Percentiles rank a stretch among this genome's conserved stretches.
Evolutionary conservation across 139 green algal genomes (phyloP).

Genomic region (Asterochloris erici): DNA sequence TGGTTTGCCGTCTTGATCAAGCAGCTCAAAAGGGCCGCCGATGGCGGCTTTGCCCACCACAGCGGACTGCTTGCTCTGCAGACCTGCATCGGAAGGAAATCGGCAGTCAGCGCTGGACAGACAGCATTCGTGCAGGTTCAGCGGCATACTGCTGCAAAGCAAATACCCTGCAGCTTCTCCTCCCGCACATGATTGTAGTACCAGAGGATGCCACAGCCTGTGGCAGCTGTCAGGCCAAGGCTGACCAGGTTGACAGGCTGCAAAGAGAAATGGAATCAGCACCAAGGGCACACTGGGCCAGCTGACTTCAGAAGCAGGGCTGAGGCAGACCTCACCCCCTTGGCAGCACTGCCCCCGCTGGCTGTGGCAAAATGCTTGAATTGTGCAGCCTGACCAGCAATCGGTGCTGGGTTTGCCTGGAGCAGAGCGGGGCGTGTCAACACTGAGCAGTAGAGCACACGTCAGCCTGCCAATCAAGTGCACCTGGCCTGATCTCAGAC

Average conservation of each 20-base stretch:
- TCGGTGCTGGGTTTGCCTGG: not conserved
- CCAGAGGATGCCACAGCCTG: conserved; percentile 39
- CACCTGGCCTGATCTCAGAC: no score
- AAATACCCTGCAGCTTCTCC: conserved; percentile 31
- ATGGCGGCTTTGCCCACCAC: conserved; percentile 81
- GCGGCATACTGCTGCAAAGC: not conserved
- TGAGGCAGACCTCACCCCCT: not conserved
- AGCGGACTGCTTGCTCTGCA: conserved; percentile 11
- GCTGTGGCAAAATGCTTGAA: not conserved
- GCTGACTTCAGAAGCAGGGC: not conserved
- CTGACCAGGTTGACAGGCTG: conserved; percentile 50
- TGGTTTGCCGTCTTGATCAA: conserved; percentile 72
- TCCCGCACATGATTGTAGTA: conserved; percentile 37
- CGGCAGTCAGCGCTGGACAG: not conserved
- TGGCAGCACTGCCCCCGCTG: no score
- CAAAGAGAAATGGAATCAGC: not conserved
- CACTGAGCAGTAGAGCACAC: no score
- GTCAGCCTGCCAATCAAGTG: no score
- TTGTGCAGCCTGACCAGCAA: not conserved
- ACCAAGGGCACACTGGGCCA: not conserved
- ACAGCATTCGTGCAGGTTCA: not conserved
- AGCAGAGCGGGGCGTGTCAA: not conserved
- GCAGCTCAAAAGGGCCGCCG: conserved; percentile 85
- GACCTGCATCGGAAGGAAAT: not conserved
- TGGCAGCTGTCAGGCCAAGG: conserved; percentile 44